Evolutionary conservation across 768 basidiomycete species (phyloP).

Genomic region (Mycena olivaceomarginata): DNA sequence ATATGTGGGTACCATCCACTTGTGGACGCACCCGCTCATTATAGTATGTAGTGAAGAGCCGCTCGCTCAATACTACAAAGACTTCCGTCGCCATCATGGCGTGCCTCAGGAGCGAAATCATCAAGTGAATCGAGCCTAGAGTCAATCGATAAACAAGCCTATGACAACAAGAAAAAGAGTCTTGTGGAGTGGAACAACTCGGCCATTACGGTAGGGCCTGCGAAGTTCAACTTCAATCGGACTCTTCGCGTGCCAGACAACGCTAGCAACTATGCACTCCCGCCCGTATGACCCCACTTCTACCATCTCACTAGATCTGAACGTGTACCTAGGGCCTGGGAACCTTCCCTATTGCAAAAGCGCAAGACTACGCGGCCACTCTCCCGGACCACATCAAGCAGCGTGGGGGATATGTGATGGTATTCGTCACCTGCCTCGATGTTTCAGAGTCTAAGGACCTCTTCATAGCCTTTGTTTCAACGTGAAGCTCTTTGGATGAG

Average conservation of each 20-base stretch:
- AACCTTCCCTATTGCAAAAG: slow-evolving; percentile 7
- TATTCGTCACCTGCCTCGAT: not conserved
- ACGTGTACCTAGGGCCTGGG: not conserved
- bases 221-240: slow-evolving; percentile 2
- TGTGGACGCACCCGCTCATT: not conserved
- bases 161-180: not conserved
- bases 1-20: not conserved
- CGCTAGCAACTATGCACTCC: not conserved
- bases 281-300: slow-evolving; percentile 6
- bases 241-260: slow-evolving; percentile 26
- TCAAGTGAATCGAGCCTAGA: not conserved
- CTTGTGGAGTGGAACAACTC: not conserved
- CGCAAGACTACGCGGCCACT: slow-evolving; percentile 1
- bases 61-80: slow-evolving; percentile 22
- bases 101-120: not conserved
- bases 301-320: not conserved
- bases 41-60: not conserved
- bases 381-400: slow-evolving; percentile 15
- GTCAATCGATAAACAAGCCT: not conserved
- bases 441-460: not conserved
- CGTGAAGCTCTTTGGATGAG: slow-evolving; percentile 18
- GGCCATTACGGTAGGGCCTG: slow-evolving; percentile 6
- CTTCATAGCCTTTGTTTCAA: slow-evolving; percentile 8
- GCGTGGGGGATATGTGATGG: slow-evolving; percentile 23
- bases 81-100: slow-evolving; percentile 12